Percentiles rank a stretch among this genome's conserved stretches.
Conservation (phyloP, 2,329 filamentous ascomycete species). For the Colletotrichum magnum region DNA sequence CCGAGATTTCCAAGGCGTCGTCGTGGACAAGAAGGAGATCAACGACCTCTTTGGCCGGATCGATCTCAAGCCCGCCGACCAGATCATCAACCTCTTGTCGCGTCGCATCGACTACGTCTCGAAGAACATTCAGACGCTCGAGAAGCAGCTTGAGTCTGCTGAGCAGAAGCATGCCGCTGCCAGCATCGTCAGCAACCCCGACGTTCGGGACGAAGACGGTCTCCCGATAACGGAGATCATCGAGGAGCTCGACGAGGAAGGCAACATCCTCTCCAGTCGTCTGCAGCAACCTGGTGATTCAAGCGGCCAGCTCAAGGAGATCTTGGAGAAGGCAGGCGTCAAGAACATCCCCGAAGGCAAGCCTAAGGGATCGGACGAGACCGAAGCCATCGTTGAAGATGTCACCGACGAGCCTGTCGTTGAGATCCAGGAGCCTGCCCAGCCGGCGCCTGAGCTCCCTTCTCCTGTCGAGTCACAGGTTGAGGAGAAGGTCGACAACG, state of each 20-base stretch:
- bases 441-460: background rate
- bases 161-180: conserved; percentile 79
- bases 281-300: conserved; percentile 77
- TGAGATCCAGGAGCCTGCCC: background rate
- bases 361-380: conserved; percentile 17
- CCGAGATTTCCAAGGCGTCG: conserved; percentile 71
- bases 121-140: conserved; percentile 81
- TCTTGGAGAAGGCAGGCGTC: conserved; percentile 83
- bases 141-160: conserved; percentile 78
- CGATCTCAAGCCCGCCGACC: conserved; percentile 66
- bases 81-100: conserved; percentile 77
- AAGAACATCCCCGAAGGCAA: conserved; percentile 57
- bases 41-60: conserved; percentile 62
- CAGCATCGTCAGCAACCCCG: conserved; percentile 71
- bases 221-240: conserved; percentile 90
- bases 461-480: background rate
- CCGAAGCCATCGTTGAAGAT: conserved; percentile 38
- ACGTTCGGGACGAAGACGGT: conserved; percentile 75
- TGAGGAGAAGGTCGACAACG: conserved; percentile 15
- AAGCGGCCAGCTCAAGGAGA: conserved; percentile 77
- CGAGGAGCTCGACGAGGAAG: conserved; percentile 92
- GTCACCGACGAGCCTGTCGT: conserved; percentile 27
- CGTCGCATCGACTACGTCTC: conserved; percentile 91
- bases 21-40: conserved; percentile 72
- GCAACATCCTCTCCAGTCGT: conserved; percentile 81